A percentile compares a stretch with the other conserved stretches of the same genome.
phyloP scores from a whole-genome alignment of 495 filamentous ascomycete genomes.

The Aspergillus heteromorphus region DNA sequence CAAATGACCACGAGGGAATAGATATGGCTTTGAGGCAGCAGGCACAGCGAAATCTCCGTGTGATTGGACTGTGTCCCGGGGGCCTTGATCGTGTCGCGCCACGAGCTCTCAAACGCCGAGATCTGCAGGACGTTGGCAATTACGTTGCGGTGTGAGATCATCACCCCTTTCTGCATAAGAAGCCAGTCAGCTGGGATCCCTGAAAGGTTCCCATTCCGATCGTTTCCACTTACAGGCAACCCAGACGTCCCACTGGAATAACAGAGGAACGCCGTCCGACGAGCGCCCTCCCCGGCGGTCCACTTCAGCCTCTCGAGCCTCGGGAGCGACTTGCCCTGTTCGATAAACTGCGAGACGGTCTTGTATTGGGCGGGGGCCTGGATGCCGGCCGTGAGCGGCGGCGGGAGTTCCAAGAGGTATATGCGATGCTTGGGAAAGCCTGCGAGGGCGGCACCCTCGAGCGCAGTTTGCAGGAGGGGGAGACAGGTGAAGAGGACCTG shows the following conservation, averaged over 20 bases:
- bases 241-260: slow-evolving; percentile 89
- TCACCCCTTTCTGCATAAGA: slow-evolving; percentile 74
- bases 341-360: slow-evolving; percentile 64
- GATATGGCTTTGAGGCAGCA: slow-evolving; percentile 83
- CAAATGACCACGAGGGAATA: slow-evolving; percentile 76
- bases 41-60: slow-evolving; percentile 61
- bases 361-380: slow-evolving; percentile 52
- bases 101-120: slow-evolving; percentile 46
- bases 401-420: slow-evolving; percentile 67
- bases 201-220: neutral
- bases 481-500: slow-evolving; percentile 76
- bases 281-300: slow-evolving; percentile 67
- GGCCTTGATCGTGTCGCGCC: slow-evolving; percentile 33
- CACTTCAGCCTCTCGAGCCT: slow-evolving; percentile 62
- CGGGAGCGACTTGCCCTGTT: slow-evolving; percentile 57
- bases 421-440: slow-evolving; percentile 67
- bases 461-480: slow-evolving; percentile 62
- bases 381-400: slow-evolving; percentile 41
- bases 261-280: slow-evolving; percentile 77
- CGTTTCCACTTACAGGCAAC: slow-evolving; percentile 56
- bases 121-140: slow-evolving; percentile 78
- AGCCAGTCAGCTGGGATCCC: neutral
- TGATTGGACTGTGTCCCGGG: slow-evolving; percentile 28
- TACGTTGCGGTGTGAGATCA: slow-evolving; percentile 85
- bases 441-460: slow-evolving; percentile 61